Conservation (phyloP, 2,329 filamentous ascomycete species). For the Nannizziopsis arthrosporioides region DNA sequence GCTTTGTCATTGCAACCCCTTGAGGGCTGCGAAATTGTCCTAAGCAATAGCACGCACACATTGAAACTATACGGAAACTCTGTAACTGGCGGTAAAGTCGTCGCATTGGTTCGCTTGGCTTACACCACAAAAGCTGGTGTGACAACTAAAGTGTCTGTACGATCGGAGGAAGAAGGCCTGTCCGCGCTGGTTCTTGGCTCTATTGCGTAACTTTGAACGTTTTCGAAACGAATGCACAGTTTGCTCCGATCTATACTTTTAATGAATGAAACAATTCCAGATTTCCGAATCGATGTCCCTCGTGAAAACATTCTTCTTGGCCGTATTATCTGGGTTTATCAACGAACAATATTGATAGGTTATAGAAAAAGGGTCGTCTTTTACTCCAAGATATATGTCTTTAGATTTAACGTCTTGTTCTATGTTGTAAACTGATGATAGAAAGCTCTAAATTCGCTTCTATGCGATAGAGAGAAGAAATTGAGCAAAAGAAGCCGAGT, state of each 20-base stretch:
- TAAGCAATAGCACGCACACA: conserved; percentile 81
- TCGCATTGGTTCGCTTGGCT: conserved; percentile 81
- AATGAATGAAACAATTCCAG: conserved; percentile 8
- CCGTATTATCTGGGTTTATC: too few species aligned
- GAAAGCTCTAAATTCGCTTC: too few species aligned
- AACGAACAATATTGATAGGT: background rate
- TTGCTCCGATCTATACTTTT: conserved; percentile 4
- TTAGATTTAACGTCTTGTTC: too few species aligned
- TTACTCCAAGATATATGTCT: too few species aligned
- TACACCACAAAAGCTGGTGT: conserved; percentile 86
- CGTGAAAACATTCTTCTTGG: too few species aligned
- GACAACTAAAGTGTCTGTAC: conserved; percentile 86
- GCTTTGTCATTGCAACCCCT: conserved; percentile 82
- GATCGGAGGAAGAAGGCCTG: conserved; percentile 86
- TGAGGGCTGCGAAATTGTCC: conserved; percentile 82
- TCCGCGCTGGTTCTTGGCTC: conserved; percentile 73
- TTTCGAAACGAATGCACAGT: conserved; percentile 9
- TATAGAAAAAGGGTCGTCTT: too few species aligned
- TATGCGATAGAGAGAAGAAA: too few species aligned
- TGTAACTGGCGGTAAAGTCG: conserved; percentile 77
- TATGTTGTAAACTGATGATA: too few species aligned
- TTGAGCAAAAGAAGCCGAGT: too few species aligned
- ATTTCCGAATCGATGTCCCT: conserved; percentile 5
- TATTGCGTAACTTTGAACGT: conserved; percentile 50
- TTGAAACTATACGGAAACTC: conserved; percentile 96